phyloP scores from a whole-genome alignment of 371 early-diverging fungal species.

The Mortierella sp. region DNA sequence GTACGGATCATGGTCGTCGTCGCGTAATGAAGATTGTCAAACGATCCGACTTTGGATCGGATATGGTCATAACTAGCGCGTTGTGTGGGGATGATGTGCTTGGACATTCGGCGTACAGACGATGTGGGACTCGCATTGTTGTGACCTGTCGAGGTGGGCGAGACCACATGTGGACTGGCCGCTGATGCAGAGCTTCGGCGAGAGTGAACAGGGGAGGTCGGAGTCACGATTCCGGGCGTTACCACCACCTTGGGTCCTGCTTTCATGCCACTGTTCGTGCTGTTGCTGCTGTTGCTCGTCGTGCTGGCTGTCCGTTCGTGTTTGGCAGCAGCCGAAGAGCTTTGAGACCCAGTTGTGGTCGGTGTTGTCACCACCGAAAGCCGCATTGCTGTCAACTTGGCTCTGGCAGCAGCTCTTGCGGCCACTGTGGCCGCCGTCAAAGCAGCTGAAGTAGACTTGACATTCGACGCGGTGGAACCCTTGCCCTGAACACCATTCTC shows the following conservation, averaged over 20 bases:
- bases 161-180: conserved; percentile 16
- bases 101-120: conserved; percentile 23
- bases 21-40: conserved; percentile 33
- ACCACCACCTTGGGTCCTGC: neutral
- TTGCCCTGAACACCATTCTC: too few species aligned
- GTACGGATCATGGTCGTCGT: neutral
- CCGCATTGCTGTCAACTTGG: too few species aligned
- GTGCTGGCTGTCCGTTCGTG: too few species aligned
- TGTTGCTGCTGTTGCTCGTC: neutral
- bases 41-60: conserved; percentile 40
- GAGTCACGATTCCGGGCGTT: neutral
- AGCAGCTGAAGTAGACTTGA: neutral
- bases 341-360: neutral
- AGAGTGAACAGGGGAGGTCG: conserved; percentile 19
- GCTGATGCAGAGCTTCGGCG: conserved; percentile 29
- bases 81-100: conserved; percentile 49
- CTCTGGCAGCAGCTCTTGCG: neutral
- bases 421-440: conserved; percentile 1
- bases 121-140: neutral
- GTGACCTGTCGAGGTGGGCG: conserved; percentile 11
- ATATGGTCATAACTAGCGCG: conserved; percentile 27
- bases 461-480: too few species aligned
- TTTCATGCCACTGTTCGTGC: neutral
- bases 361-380: neutral
- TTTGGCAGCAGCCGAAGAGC: neutral